Evolutionary conservation across 805 yeast species (phyloP), one percentile per base, ranked within the genome.

Genomic region (Metschnikowia koreensis): DNA sequence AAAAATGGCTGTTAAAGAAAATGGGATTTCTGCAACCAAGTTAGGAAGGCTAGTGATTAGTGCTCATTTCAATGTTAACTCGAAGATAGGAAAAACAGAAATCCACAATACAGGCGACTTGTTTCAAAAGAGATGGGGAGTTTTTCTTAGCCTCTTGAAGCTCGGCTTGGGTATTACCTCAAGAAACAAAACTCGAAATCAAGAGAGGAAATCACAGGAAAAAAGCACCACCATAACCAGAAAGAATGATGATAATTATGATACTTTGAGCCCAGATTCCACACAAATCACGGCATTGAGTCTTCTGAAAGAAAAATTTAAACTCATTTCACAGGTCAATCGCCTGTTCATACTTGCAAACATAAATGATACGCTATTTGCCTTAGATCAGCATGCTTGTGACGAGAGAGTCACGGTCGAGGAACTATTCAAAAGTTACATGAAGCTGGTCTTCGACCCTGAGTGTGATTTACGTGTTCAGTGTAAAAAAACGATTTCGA

Each of bases 361-460:
- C 28, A 48, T 51, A 16, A 33, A 44, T 9, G 38, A 62, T 0
- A 26, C 43, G n/a, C 42, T 61, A 0, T 58, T 81, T 13, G 64
- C 81, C 17, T 60, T 87, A 6, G 97, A 90, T 62, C 97, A 89
- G 60, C 97, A 90, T 70, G 96, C 96, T 0, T 81, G 86, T 48
- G 96, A 87, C 66, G 96, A 90, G 62, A 66, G 97, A 49, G 73
- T 87, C 0, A 72, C 73, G 43, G 77, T 86, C 1, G 97, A 90
- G 59, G 46, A 53, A 1, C 59, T 77, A 11, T 66, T 81, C n/a
- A 55, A 63, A 34, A 73, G 71, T 2, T 70, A 74, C 48, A 60
- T 81, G 2, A 41, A 53, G 6, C 54, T 56, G 9, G 71, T 67
- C 0, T 36, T 62, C 6, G 64, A 64, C 12, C 60, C 49, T 3